Conservation (phyloP, 306 rosid genomes). For the Cicer yamashitae region DNA sequence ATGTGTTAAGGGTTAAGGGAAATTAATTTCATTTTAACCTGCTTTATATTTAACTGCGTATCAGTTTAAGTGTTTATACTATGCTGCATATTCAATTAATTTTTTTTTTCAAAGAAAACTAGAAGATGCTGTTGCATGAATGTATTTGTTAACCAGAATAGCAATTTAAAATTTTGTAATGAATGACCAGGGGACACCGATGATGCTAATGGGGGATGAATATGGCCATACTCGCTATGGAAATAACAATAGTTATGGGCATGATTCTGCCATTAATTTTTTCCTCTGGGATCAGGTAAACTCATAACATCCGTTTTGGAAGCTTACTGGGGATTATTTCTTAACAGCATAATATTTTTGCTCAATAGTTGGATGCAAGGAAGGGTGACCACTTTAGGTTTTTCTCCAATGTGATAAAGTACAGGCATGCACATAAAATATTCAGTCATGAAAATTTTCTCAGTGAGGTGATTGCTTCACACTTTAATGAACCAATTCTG, state of each 20-base stretch:
- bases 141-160: slow-evolving; percentile 34
- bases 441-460: slow-evolving; percentile 73
- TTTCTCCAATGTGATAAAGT: slow-evolving; percentile 75
- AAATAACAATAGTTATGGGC: slow-evolving; percentile 96
- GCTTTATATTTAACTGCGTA: background rate
- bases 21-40: slow-evolving; percentile 13
- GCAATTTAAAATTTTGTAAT: slow-evolving; percentile 42
- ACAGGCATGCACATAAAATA: slow-evolving; percentile 62
- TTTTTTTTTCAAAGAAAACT: slow-evolving; percentile 33
- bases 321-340: slow-evolving; percentile 36
- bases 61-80: slow-evolving; percentile 26
- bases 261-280: slow-evolving; percentile 77
- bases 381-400: slow-evolving; percentile 79
- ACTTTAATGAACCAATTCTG: slow-evolving; percentile 25
- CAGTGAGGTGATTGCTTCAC: slow-evolving; percentile 58
- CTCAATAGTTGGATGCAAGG: slow-evolving; percentile 67
- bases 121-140: slow-evolving; percentile 16
- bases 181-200: slow-evolving; percentile 82
- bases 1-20: slow-evolving; percentile 6
- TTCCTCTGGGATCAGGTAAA: slow-evolving; percentile 83
- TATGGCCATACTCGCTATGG: slow-evolving; percentile 91
- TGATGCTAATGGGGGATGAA: slow-evolving; percentile 99
- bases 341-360: slow-evolving; percentile 38
- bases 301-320: slow-evolving; percentile 36
- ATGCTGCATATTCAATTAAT: background rate